Evolutionary conservation across 257 asterid species (phyloP), one percentile per base, ranked within the genome.

Genomic region (Cynanchum wilfordii): DNA sequence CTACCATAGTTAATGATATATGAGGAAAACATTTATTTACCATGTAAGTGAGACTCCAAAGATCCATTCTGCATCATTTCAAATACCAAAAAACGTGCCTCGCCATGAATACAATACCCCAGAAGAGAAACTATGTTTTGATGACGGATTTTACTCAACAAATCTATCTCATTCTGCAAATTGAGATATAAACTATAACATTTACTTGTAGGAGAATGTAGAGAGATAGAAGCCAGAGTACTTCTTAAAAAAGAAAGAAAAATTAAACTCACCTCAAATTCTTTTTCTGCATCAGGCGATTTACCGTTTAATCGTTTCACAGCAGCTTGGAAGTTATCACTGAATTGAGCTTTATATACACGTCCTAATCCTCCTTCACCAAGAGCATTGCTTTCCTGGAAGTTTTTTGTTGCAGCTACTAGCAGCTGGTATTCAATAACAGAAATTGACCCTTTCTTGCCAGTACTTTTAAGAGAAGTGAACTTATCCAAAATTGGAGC

Each of bases 1-100:
- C 24, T 42, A 45, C n/a, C 38, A 49, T 38, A 65, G 13, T 40
- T 58, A 66, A 22, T 70, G 60, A 83, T 11, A 83, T 11, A 8
- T 4, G 30, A 20, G 57, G 65, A 58, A 50, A 24, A 20, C 36
- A 60, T 22, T 45, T 16, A 63, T 19, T 79, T 88, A 94, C 98
- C 97, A 70, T 91, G 98, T 85, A 94, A 84, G 67, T 83, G 91
- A 75, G 82, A 85, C 65, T 94, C 96, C 76, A 94, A 70, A 33
- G 97, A 89, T 9, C 97, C 91, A 36, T 87, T 86, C 87, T 85
- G 93, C 97, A 94, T 91, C 89, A 94, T 77, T 81, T 94, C 97
- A 70, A 91, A 94, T 50, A 91, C 88, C 82, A 94, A 79, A 84
- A 91, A 89, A 59, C 88, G 86, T 9, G 84, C 80, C 76, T 87